A percentile compares a stretch with the other conserved stretches of the same genome.
Evolutionary conservation across 768 basidiomycete species (phyloP).

Genomic region (Botryobasidium botryosum): DNA sequence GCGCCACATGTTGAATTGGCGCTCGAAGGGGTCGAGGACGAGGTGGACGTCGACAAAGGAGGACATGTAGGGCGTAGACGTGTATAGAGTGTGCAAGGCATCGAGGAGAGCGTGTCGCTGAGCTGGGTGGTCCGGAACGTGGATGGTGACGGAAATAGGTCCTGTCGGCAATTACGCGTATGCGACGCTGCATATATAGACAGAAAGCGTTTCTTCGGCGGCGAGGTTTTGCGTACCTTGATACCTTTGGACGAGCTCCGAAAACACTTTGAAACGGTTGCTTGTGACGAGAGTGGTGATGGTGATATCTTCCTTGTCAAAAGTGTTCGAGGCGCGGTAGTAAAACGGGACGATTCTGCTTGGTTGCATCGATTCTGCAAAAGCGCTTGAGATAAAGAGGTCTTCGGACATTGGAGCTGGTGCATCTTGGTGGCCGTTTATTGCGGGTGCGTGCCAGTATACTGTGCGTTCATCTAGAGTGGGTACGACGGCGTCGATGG

Average conservation of each 20-base stretch:
- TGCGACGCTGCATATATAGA: not conserved
- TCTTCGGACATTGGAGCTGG: conserved; percentile 20
- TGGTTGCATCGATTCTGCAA: conserved; percentile 51
- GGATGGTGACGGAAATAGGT: conserved; percentile 71
- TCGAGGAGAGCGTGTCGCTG: conserved; percentile 30
- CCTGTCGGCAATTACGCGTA: conserved; percentile 26
- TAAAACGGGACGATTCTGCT: conserved; percentile 68
- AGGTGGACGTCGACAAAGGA: conserved; percentile 71
- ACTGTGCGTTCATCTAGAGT: too few species aligned
- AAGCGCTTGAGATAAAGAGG: conserved; percentile 49
- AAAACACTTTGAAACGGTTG: conserved; percentile 58
- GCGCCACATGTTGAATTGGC: conserved; percentile 83
- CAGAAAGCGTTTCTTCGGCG: not conserved
- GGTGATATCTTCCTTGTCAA: conserved; percentile 54
- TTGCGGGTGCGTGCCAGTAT: too few species aligned
- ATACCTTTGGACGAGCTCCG: conserved; percentile 57
- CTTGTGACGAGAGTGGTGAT: conserved; percentile 73
- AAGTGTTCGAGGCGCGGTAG: conserved; percentile 42
- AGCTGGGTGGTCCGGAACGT: conserved; percentile 36
- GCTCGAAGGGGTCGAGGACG: conserved; percentile 53
- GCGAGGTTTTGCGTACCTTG: conserved; percentile 30
- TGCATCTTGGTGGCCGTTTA: too few species aligned
- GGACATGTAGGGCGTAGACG: conserved; percentile 45
- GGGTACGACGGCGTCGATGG: too few species aligned
- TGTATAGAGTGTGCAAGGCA: conserved; percentile 49